Evolutionary conservation across 805 yeast species (phyloP), one percentile per base, ranked within the genome.

Genomic region (Cyberlindnera petersonii): DNA sequence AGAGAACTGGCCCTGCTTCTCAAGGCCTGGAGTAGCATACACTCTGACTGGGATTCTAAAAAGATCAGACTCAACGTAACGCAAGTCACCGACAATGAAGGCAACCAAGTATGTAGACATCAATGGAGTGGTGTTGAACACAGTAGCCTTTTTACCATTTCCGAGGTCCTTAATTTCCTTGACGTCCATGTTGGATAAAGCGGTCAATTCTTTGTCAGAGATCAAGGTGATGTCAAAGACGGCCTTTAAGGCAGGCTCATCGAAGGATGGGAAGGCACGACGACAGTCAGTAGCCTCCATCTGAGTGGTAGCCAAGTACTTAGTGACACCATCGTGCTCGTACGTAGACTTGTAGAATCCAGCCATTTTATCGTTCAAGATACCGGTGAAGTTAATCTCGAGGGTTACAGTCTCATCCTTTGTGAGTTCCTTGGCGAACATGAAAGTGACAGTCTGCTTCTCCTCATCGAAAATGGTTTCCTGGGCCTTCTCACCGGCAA

Each of bases 91-190:
- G 34, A 81, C 82, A 46, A 84, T 80, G 63, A 84, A 85, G 3
- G 93, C 94, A 31, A 84, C 84, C 61, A 85, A 70, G 58, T 85
- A 85, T n/a, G 93, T 84, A 31, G 89, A 81, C 86, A 85, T 82
- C 50, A 76, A 60, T 14, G 94, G 94, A 21, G 93, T 79, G n/a
- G 82, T 71, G 57, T 82, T 79, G 69, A 85, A 84, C 20, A 53
- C 50, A 24, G 82, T 81, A 48, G 70, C 67, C 52, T 79, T 79
- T 52, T 68, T 72, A 24, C 58, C 62, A 44, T 63, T 56, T 27
- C 65, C 68, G 31, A 68, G 50, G n/a, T 59, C 59, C 24, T 60
- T 65, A 43, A 78, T 77, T 26, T 63, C 63, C 47, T 69, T 71
- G 20, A 69, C 80, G 58, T 79, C 83, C 86, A 79, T 80, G 64